These are phyloP conservation scores for Fraxinus latifolia DNA, from an alignment of 305 asterid genomes.

Conservation along the genomic window DNA sequence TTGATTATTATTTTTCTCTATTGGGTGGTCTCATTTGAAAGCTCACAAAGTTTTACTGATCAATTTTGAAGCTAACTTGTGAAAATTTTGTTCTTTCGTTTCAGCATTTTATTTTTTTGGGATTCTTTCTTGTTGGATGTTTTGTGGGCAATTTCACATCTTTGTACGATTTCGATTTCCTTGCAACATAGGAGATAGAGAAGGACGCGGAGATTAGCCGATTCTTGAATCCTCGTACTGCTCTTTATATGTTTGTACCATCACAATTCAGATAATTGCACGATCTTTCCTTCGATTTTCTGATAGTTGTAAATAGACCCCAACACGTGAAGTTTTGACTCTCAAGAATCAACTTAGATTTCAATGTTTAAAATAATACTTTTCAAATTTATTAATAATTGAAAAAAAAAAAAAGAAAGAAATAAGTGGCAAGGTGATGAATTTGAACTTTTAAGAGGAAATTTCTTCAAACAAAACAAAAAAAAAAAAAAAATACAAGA, in stretches of 20 bases:
- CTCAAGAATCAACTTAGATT: background rate
- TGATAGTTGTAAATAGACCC: background rate
- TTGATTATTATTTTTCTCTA: slow-evolving; percentile 2
- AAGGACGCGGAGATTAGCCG: background rate
- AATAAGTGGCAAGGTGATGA: background rate
- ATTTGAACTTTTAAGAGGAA: background rate
- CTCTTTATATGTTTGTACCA: background rate
- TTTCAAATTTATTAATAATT: background rate
- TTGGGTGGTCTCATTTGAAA: background rate
- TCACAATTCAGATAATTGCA: background rate
- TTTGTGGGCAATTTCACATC: background rate
- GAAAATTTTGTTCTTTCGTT: background rate
- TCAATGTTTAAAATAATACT: background rate
- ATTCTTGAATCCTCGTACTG: background rate
- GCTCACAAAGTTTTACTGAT: background rate
- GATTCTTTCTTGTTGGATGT: background rate
- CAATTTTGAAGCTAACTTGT: background rate
- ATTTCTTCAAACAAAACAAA: background rate
- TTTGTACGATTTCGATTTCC: background rate
- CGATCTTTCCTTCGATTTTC: background rate
- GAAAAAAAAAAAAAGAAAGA: background rate
- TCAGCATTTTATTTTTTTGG: background rate
- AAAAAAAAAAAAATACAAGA: background rate
- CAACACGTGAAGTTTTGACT: background rate
- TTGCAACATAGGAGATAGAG: background rate